A percentile compares a stretch with the other conserved stretches of the same genome.
Evolutionary conservation across 1,139 yeast genomes (phyloP).

Genomic region (Geotrichum phurueaensis): DNA sequence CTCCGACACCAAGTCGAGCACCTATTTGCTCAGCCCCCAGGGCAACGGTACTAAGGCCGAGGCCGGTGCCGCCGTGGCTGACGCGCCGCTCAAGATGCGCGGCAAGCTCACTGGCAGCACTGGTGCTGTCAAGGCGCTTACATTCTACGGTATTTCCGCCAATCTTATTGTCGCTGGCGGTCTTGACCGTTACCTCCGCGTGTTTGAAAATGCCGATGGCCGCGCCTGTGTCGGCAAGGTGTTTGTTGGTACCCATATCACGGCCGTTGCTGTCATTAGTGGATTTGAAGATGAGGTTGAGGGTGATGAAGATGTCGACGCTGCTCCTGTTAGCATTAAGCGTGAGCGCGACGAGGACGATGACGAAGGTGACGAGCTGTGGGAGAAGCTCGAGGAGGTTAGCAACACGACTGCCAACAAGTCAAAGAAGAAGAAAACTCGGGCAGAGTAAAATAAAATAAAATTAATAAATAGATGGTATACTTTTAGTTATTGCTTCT

Average conservation of each 20-base stretch:
- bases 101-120: constrained; percentile 25
- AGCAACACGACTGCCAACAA: not conserved
- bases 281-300: constrained; percentile 23
- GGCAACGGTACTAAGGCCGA: not conserved
- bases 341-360: constrained; percentile 9
- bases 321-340: not conserved
- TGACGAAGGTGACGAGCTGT: constrained; percentile 14
- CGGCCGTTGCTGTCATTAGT: constrained; percentile 46
- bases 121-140: constrained; percentile 24
- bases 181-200: constrained; percentile 76
- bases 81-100: constrained; percentile 6
- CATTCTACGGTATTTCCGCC: not conserved
- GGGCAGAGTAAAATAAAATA: not conserved
- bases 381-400: constrained; percentile 16
- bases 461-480: no score
- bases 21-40: constrained; percentile 21
- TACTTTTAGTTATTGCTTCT: no score
- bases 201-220: constrained; percentile 51
- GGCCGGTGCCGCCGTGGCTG: not conserved
- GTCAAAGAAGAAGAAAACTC: not conserved
- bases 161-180: constrained; percentile 58
- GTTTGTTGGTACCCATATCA: constrained; percentile 69
- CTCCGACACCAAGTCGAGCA: constrained; percentile 26
- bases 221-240: constrained; percentile 51
- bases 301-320: not conserved